Evolutionary conservation across 345 rosid species (phyloP), one percentile per base, ranked within the genome.

Genomic region (Cochlearia excelsa): DNA sequence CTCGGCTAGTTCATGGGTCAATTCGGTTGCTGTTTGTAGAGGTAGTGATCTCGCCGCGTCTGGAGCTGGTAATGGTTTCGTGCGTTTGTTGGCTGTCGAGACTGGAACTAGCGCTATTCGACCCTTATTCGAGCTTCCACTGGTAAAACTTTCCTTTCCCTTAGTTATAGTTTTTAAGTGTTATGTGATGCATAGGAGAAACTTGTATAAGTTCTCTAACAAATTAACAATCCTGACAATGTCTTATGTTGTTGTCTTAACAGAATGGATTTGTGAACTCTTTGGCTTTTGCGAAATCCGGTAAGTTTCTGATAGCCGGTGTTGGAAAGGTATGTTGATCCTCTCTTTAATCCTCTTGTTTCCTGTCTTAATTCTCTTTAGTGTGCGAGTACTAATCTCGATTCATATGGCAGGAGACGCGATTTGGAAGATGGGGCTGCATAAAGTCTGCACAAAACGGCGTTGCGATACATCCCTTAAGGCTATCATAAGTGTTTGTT

Each of bases 41-140:
- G 89, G 91, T 63, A 85, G 95, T 66, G 96, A 94, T 78, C 88
- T 94, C 75, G 95, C 82, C 7, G 97, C 91, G 58, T 90, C 99
- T 49, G 97, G 99, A 65, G 97, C 97, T 67, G 99, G 97, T 68
- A 83, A 82, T 75, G 97, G 93, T 46, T 79, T 34, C 63, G 84
- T 94, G 43, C 81, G 77, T 52, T 64, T 90, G 62, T 87, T 92
- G 97, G 79, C 82, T 61, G 59, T 83, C 39, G 90, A 79, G 64
- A 80, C 73, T 63, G 81, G 75, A 68, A 46, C 73, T 56, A 80
- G 61, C 69, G 67, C 69, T 61, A 54, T 91, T 46, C 79, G 60
- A 58, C 83, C 92, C 10, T 73, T 88, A 42, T 74, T 59, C 46
- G 67, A 75, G 54, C 86, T 91, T 75, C 90, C 95, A 33, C 68